These are phyloP conservation scores for Mycosphaerella sp. DNA, from an alignment of 2,329 filamentous ascomycete genomes.

Conservation along the genomic window DNA sequence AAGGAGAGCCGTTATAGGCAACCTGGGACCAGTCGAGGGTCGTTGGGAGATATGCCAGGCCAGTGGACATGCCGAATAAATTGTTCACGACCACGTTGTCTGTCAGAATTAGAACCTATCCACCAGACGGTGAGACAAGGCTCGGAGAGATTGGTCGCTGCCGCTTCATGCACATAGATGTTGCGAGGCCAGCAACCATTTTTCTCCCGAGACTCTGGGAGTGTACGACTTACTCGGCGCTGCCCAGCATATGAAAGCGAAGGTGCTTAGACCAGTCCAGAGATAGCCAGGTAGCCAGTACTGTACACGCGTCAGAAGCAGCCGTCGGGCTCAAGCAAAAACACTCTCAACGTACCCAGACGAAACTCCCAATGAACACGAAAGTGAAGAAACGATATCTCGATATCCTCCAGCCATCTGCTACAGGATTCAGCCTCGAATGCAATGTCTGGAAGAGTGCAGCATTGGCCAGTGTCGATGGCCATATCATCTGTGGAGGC, in stretches of 20 bases:
- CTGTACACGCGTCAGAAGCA: not conserved
- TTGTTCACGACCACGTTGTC: slow-evolving; percentile 1
- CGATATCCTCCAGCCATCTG: slow-evolving; percentile 1
- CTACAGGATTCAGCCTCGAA: not conserved
- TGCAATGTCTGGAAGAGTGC: slow-evolving; percentile 2
- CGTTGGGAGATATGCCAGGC: not conserved
- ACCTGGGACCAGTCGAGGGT: slow-evolving; percentile 3
- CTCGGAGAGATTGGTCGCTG: no score
- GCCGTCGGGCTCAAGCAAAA: not conserved
- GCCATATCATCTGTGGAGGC: slow-evolving; percentile 4
- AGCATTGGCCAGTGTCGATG: slow-evolving; percentile 2
- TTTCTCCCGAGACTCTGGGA: not conserved
- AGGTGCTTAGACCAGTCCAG: slow-evolving; percentile 3
- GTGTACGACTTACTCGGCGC: not conserved
- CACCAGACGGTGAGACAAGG: not conserved
- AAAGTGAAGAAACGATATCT: slow-evolving; percentile 1
- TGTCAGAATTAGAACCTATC: not conserved
- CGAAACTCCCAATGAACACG: not conserved
- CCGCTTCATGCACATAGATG: no score
- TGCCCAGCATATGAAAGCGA: slow-evolving; percentile 6
- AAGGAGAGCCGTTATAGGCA: slow-evolving; percentile 1
- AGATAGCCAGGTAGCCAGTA: slow-evolving; percentile 4
- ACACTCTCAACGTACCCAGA: not conserved
- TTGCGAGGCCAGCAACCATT: no score
- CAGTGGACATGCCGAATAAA: slow-evolving; percentile 3